Evolutionary conservation across 2,329 filamentous ascomycete species (phyloP).

Genomic region (Sordariomycetes sp.): DNA sequence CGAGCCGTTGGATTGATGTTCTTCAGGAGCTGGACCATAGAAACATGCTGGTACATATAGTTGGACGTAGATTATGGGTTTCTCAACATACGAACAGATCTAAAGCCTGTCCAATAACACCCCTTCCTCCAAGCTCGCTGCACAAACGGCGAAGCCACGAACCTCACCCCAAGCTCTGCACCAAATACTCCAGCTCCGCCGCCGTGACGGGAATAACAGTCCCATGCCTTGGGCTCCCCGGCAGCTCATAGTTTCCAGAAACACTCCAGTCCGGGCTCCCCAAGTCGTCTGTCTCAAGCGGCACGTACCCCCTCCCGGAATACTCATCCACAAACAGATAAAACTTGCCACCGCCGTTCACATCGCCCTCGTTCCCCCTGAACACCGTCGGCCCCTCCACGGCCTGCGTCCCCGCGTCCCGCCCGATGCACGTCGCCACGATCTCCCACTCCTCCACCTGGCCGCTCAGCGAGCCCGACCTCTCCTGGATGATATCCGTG

Average conservation of each 20-base stretch:
- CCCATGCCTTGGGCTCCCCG: slow-evolving; percentile 38
- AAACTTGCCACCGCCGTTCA: slow-evolving; percentile 35
- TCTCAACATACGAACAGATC: background rate
- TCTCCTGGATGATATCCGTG: slow-evolving; percentile 42
- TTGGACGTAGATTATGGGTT: no score
- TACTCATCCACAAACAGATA: slow-evolving; percentile 48
- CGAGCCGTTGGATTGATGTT: no score
- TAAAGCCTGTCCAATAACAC: background rate
- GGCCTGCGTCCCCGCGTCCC: slow-evolving; percentile 32
- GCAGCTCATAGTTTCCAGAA: slow-evolving; percentile 31
- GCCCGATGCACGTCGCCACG: slow-evolving; percentile 36
- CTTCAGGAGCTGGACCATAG: no score
- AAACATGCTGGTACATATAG: no score
- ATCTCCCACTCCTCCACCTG: slow-evolving; percentile 29
- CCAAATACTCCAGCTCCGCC: slow-evolving; percentile 20
- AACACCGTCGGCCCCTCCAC: slow-evolving; percentile 43
- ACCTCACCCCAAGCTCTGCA: background rate
- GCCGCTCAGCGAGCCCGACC: slow-evolving; percentile 27
- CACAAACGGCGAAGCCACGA: background rate
- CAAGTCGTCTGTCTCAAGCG: slow-evolving; percentile 38
- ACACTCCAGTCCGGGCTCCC: slow-evolving; percentile 36
- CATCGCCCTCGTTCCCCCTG: slow-evolving; percentile 35
- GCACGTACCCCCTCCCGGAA: slow-evolving; percentile 37
- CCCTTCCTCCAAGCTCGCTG: no score
- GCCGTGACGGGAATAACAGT: slow-evolving; percentile 41